Evolutionary conservation across 805 yeast genomes (phyloP).

Genomic region (Candida sanyiensis): DNA sequence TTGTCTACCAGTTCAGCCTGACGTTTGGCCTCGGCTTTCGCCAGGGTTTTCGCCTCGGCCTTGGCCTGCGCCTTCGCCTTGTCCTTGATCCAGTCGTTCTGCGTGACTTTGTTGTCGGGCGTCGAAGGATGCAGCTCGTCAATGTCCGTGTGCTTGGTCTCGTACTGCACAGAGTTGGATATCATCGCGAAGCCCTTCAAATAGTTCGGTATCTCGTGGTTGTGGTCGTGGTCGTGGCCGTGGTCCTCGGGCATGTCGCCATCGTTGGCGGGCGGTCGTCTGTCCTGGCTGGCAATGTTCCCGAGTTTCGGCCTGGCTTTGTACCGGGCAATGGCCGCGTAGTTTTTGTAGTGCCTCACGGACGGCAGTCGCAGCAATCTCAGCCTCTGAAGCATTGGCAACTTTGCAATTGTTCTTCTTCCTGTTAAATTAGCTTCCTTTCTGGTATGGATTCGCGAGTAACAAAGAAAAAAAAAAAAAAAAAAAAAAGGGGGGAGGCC

Average conservation of each 20-base stretch:
- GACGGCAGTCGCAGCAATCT: not conserved
- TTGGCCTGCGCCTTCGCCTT: not conserved
- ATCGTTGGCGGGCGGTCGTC: no score
- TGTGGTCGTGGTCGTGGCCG: not conserved
- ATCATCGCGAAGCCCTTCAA: conserved; percentile 12
- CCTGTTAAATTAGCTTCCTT: no score
- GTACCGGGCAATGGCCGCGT: conserved; percentile 3
- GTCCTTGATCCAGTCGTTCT: conserved; percentile 13
- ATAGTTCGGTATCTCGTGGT: not conserved
- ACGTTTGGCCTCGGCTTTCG: not conserved
- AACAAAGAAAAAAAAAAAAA: no score
- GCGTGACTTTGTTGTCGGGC: conserved; percentile 8
- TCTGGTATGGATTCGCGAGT: no score
- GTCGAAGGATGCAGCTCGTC: conserved; percentile 16
- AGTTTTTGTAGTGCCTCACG: not conserved
- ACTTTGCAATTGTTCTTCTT: no score
- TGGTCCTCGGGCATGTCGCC: no score
- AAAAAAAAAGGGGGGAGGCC: no score
- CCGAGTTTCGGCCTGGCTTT: conserved; percentile 10
- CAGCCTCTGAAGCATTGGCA: not conserved
- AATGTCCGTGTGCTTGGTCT: conserved; percentile 13
- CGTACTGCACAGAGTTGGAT: conserved; percentile 9
- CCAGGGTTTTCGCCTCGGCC: not conserved
- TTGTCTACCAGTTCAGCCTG: no score
- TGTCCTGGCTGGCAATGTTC: no score